Base-by-base conservation (phyloP, 2,329 filamentous ascomycete species). In the Hawksworthiomyces lignivorus region DNA sequence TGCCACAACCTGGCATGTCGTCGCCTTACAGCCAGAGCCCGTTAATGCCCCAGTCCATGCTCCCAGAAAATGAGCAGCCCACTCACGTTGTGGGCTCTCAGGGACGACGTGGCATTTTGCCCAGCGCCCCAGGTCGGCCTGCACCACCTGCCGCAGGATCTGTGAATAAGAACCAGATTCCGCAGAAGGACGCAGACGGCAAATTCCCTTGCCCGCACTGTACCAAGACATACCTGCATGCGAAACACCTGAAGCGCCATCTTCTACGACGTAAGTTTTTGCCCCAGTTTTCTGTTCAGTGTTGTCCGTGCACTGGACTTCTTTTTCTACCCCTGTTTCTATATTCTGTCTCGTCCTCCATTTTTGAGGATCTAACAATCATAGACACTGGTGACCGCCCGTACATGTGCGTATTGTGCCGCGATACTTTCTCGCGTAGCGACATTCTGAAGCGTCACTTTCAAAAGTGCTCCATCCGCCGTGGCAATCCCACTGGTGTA, bases 391-490 rank as follows among this genome's bases (percentile, higher is more conserved):
- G 92, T 57, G 90, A 97, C 63, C 87, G 92, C 52, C 92, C 92
- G 44, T 98, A 98, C 70, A 94, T 94, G 80, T 98, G 92, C 68
- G 87, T 94, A 52, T 74, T 98, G 39, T 98, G 92, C 73, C 88
- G 92, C 63, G 92, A 97, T 65, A 97, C 89, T 26, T 98, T 98
- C 67, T 95, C 87, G 36, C 83, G 92, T 62, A 95, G 88, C 73
- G 92, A 98, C 61, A 97, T 98, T 52, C 70, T 98, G 56, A 98
- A 98, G 73, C 87, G 92, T 51, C 92, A 98, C 68, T 98, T 97
- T 68, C 89, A 96, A 65, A 98, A 98, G 72, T 98, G 92, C 69
- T 96, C 92, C 29, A 87, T 96, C 51, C 82, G 92, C 56, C 83
- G 92, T 60, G 92, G 92, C 45, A 97, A 97, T 66, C 90, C 92